Base-by-base conservation (phyloP, 2,329 filamentous ascomycete species). In the Phialocephala subalpina region DNA sequence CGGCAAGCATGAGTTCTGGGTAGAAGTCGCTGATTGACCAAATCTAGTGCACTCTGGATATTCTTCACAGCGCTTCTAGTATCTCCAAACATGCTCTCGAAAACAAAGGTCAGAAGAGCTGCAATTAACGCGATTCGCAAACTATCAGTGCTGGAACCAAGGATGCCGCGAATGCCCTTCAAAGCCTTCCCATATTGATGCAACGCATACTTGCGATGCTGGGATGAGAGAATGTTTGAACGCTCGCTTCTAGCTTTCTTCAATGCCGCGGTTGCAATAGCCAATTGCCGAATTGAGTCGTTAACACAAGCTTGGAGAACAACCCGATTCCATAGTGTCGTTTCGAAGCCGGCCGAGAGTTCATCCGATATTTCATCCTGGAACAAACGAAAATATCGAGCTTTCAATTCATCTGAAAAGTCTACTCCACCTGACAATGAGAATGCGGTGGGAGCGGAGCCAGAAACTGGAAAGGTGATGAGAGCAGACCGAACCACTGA, bases 281-380 rank as follows among this genome's bases (percentile, higher is more conserved):
- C 29, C 33, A 62, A 8, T 16, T 27, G 20, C 20, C 60, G 49
- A 33, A 58, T 58, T 20, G 60, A 57, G 14, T n/a, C 49, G 14
- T 62, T 49, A 2, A 45, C 38, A 57, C 63, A 65, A 47, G 66
- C 55, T 61, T 63, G 64, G 14, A 68, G 66, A 40, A 68, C 56
- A 22, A 63, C 45, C 36, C 60, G 45, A 29, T 61, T 40, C 63
- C 66, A 66, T 9, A 68, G 52, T 20, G 47, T 57, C 11, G 38
- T 42, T 12, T 61, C 49, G 45, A 66, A 68, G 20, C 55, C 56
- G 4, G 63, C 63, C 2, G 66, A 58, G 14, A 68, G 47, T 47
- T 66, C 60, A 18, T 38, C 42, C 12, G 60, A 47, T 4, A 61
- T 58, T 36, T 63, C 45, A 14, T 55, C 33, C 36, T 60, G 56